A percentile compares a stretch with the other conserved stretches of the same genome.
phyloP scores from a whole-genome alignment of 306 rosid species.

The Inga oerstediana region DNA sequence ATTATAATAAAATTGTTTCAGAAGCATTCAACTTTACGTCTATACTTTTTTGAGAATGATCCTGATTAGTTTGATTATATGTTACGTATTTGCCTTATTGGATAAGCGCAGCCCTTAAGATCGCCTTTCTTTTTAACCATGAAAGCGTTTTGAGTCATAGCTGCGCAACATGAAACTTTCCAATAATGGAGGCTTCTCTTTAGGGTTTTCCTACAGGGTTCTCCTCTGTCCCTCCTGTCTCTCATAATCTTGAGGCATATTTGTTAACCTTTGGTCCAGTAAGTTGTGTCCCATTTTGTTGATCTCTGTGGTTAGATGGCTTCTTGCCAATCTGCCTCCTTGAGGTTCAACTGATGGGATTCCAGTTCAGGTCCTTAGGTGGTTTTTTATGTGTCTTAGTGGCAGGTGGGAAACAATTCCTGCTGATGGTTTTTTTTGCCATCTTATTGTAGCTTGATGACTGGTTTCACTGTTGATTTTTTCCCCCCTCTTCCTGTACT shows the following conservation, averaged over 20 bases:
- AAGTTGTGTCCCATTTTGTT: slow-evolving; percentile 12
- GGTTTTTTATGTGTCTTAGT: slow-evolving; percentile 39
- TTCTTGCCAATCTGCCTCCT: slow-evolving; percentile 21
- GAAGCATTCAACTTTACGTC: not conserved
- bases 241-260: slow-evolving; percentile 40
- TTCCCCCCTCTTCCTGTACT: not conserved
- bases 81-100: not conserved
- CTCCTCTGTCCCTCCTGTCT: slow-evolving; percentile 45
- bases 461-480: not conserved
- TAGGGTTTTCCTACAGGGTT: slow-evolving; percentile 76
- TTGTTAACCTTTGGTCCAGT: slow-evolving; percentile 35
- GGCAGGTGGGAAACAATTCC: slow-evolving; percentile 56
- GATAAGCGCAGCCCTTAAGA: slow-evolving; percentile 40
- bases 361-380: slow-evolving; percentile 42
- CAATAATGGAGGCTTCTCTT: slow-evolving; percentile 39
- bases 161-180: slow-evolving; percentile 55
- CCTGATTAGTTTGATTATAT: no score
- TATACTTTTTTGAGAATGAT: no score
- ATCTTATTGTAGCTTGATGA: not conserved
- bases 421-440: not conserved
- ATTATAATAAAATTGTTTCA: not conserved
- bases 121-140: slow-evolving; percentile 44
- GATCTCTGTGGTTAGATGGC: slow-evolving; percentile 28
- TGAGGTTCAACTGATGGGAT: slow-evolving; percentile 38
- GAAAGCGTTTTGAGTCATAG: slow-evolving; percentile 96